Conservation (phyloP, 108 stramenopile species). For the Epipyxis sp. region DNA sequence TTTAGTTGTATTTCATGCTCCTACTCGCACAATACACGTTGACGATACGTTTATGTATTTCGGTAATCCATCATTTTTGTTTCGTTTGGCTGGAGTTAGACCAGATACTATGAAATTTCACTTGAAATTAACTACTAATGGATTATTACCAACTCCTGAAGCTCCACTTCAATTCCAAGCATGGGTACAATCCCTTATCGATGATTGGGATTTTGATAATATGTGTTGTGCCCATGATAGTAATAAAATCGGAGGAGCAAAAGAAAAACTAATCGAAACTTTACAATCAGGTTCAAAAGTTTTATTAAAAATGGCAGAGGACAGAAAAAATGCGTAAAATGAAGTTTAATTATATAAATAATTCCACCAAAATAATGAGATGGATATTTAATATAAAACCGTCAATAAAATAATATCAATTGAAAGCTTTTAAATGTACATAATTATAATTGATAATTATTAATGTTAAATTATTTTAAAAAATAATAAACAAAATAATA, state of each 20-base stretch:
- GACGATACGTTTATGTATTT: slow-evolving; percentile 17
- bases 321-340: too few relatives aligned
- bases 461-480: too few relatives aligned
- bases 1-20: neutral
- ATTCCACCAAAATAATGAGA: too few relatives aligned
- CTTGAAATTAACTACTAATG: neutral
- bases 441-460: too few relatives aligned
- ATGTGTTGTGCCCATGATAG: neutral
- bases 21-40: neutral
- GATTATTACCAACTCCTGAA: neutral
- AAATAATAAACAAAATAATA: too few relatives aligned
- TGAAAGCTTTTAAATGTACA: too few relatives aligned
- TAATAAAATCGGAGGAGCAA: neutral
- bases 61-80: neutral
- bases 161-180: neutral
- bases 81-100: neutral
- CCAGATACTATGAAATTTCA: neutral
- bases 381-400: too few relatives aligned
- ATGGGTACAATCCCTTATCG: neutral
- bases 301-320: neutral
- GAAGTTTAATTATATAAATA: too few relatives aligned
- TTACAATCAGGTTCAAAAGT: neutral
- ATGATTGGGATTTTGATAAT: slow-evolving; percentile 27
- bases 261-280: neutral
- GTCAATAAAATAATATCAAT: too few relatives aligned